These are phyloP conservation scores for Serendipita sp. DNA, from an alignment of 768 basidiomycete genomes.

Conservation along the genomic window DNA sequence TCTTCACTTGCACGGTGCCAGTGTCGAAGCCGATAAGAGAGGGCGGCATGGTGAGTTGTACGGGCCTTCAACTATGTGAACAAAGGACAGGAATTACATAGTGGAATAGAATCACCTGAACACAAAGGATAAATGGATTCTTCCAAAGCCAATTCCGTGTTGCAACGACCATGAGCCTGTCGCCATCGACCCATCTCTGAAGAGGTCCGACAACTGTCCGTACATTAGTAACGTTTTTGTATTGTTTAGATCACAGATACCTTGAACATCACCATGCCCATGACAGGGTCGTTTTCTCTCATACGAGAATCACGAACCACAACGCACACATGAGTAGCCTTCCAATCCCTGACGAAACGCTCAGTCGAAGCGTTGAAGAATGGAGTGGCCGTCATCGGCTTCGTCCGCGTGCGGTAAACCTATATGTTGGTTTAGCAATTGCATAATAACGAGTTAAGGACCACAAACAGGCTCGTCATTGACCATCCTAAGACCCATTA, in stretches of 20 bases:
- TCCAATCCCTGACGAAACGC: constrained; percentile 6
- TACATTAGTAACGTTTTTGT: not conserved
- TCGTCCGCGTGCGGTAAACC: not conserved
- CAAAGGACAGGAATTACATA: not conserved
- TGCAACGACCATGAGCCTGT: constrained; percentile 4
- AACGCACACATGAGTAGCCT: not conserved
- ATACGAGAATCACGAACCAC: constrained; percentile 8
- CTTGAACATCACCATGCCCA: constrained; percentile 7
- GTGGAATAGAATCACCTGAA: not conserved
- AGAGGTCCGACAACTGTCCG: not conserved
- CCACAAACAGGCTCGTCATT: not conserved
- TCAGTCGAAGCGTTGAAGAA: constrained; percentile 5
- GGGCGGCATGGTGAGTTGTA: not conserved
- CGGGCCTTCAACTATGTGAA: not conserved
- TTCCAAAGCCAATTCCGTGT: not conserved
- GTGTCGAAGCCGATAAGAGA: not conserved
- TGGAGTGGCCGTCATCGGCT: not conserved
- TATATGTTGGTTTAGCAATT: not conserved
- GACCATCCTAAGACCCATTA: not conserved
- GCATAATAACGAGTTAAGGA: not conserved
- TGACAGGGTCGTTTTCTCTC: constrained; percentile 7
- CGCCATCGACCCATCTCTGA: not conserved
- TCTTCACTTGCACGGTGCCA: not conserved
- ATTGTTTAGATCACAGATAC: not conserved
- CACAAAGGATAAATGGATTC: constrained; percentile 1